Base-by-base conservation (phyloP, 768 basidiomycete species). In the Rhodotorula kratochvilovae region DNA sequence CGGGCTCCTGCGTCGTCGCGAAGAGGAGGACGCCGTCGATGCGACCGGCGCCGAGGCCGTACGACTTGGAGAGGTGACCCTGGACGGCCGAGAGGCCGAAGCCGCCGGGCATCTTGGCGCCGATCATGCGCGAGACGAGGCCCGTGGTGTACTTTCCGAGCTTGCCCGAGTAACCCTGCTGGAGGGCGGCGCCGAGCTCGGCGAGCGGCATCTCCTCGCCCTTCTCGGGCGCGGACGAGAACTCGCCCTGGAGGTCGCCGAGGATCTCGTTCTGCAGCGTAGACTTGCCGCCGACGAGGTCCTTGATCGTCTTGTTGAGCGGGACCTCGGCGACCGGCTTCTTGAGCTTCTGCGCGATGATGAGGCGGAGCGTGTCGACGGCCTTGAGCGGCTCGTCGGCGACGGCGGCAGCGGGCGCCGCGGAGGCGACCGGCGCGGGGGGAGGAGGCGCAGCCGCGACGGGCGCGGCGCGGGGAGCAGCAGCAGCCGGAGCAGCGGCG, bases 241-340 rank as follows among this genome's bases (percentile, higher is more conserved):
- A 99, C 80, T 99, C 96, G 77, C 91, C 87, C 79, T 96, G 93
- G 50, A 99, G 85, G 79, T 98, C 96, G 58, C 96, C 96, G 55
- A 99, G 83, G 72, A 99, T 97, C 80, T 99, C 96, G 80, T 99
- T 99, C 82, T 98, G 96, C 69, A 99, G 84, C 1, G 96, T 99
- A 27, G 95, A 98, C 82, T 99, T 99, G 74, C 96, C 96, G 39
- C 92, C 92, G 57, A 96, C 94, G 66, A 99, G 89, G 77, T 99
- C 96, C 81, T 99, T 98, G 84, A 99, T 93, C 1, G 92, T 89
- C 81, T 99, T 99, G 71, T 87, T 85, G 13, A 93, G 83, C 10
- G 93, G 91, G 66, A 98, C 84, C 77, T 98, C 96, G 60, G 88
- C 86, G 39, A 93, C 85, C 66, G 84, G 86, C 85, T 99, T 99